A percentile compares a stretch with the other conserved stretches of the same genome.
Conservation (phyloP, 495 filamentous ascomycete genomes). For the Penicillium goetzii region DNA sequence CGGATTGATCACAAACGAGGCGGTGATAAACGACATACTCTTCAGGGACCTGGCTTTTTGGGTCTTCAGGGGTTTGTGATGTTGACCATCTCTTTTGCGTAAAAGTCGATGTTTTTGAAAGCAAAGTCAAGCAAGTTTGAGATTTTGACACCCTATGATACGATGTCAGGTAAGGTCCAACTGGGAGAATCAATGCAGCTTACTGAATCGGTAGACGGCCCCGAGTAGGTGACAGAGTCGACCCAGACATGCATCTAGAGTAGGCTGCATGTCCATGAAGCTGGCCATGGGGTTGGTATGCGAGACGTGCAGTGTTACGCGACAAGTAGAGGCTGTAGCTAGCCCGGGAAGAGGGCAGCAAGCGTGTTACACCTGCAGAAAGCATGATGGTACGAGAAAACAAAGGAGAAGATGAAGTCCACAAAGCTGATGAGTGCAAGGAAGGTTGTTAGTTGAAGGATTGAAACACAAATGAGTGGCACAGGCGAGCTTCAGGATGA, state of each 20-base stretch:
- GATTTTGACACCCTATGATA: constrained; percentile 8
- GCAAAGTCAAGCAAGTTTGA: neutral
- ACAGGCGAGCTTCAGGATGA: neutral
- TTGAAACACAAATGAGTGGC: constrained; percentile 4
- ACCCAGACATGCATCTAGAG: constrained; percentile 22
- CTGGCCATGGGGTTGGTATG: constrained; percentile 11
- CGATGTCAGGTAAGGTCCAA: constrained; percentile 8
- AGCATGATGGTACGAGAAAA: constrained; percentile 26
- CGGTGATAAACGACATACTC: constrained; percentile 21
- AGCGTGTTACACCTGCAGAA: constrained; percentile 12
- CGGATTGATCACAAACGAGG: neutral
- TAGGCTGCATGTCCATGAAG: neutral
- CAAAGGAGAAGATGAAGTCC: constrained; percentile 5
- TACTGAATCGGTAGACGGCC: constrained; percentile 22
- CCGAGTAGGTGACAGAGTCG: constrained; percentile 3
- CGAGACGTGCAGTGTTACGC: constrained; percentile 1
- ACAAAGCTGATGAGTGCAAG: neutral
- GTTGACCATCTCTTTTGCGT: constrained; percentile 32
- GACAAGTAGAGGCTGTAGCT: constrained; percentile 9
- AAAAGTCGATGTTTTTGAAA: constrained; percentile 13
- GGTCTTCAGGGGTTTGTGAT: constrained; percentile 31
- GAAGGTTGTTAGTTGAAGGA: neutral
- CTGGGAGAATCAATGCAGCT: neutral
- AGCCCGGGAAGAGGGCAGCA: constrained; percentile 19
- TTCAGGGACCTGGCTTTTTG: constrained; percentile 17